phyloP scores from a whole-genome alignment of 2,329 filamentous ascomycete genomes.

The Colletotrichum viniferum region DNA sequence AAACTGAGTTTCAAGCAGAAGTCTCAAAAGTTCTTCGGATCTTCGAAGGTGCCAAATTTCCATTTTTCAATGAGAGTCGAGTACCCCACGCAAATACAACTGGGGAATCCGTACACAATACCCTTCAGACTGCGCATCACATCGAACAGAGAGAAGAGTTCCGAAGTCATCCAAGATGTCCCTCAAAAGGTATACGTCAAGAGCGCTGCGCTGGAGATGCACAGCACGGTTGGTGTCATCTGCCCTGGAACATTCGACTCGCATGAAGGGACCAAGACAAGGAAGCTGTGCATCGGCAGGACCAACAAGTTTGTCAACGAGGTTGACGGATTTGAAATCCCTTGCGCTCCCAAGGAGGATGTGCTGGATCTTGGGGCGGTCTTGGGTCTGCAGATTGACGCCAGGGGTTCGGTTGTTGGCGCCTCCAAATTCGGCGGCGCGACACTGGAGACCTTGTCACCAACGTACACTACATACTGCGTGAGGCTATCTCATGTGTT shows the following conservation, averaged over 20 bases:
- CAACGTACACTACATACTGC: background rate
- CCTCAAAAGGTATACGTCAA: slow-evolving; percentile 21
- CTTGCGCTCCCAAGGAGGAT: background rate
- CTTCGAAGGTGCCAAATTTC: slow-evolving; percentile 36
- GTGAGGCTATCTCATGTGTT: background rate
- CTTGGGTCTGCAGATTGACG: background rate
- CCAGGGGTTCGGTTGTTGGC: background rate
- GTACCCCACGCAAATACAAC: slow-evolving; percentile 32
- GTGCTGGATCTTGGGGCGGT: background rate
- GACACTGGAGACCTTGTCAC: background rate
- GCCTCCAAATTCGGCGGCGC: background rate
- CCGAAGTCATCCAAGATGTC: slow-evolving; percentile 10
- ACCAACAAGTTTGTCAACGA: background rate
- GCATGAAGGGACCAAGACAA: background rate
- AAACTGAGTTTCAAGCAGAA: slow-evolving; percentile 37
- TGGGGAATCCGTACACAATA: slow-evolving; percentile 27
- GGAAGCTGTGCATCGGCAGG: background rate
- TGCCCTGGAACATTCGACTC: slow-evolving; percentile 14
- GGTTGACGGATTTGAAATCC: background rate
- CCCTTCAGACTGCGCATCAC: slow-evolving; percentile 25
- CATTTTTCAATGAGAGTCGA: slow-evolving; percentile 28
- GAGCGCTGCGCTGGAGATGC: slow-evolving; percentile 21
- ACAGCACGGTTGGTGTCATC: slow-evolving; percentile 14
- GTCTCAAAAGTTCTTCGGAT: slow-evolving; percentile 33
- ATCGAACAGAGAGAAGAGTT: slow-evolving; percentile 20